phyloP scores from a whole-genome alignment of 2,329 filamentous ascomycete genomes.

The Aspergillus jensenii region DNA sequence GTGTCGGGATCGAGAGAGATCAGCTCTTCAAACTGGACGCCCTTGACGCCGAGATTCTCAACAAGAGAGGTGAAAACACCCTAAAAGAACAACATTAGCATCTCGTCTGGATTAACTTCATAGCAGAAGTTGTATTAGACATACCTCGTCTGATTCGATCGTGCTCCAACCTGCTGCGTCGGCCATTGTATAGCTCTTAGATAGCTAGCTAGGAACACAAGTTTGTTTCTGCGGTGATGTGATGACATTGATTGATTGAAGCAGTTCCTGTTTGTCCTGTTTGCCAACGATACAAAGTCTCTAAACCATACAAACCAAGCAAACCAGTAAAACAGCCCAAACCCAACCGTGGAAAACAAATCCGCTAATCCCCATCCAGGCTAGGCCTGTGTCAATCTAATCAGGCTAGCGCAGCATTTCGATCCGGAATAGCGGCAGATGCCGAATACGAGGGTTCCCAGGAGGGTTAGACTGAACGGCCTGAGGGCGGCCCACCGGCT shows the following conservation, averaged over 20 bases:
- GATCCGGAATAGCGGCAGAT: conserved; percentile 3
- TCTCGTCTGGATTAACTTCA: not conserved
- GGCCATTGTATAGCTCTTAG: conserved; percentile 50
- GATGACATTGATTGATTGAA: not conserved
- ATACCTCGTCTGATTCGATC: conserved; percentile 93
- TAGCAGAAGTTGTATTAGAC: not conserved
- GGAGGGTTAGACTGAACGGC: not conserved
- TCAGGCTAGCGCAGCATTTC: not conserved
- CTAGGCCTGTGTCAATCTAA: not conserved
- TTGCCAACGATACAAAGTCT: not conserved
- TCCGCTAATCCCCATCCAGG: too few species aligned
- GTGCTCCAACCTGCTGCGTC: conserved; percentile 79
- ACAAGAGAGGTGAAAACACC: conserved; percentile 97
- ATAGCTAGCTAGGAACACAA: not conserved
- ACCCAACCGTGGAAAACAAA: not conserved
- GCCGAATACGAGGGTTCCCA: conserved; percentile 8
- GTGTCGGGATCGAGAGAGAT: conserved; percentile 77
- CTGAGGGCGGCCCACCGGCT: too few species aligned
- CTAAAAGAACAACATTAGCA: conserved; percentile 44
- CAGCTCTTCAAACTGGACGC: conserved; percentile 96
- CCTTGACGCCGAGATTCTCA: conserved; percentile 84
- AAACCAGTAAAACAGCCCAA: not conserved
- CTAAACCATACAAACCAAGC: not conserved
- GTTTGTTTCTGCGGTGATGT: not conserved
- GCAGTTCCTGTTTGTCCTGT: not conserved